A percentile compares a stretch with the other conserved stretches of the same genome.
These are phyloP conservation scores for Venturia nashicola DNA, from an alignment of 2,329 filamentous ascomycete species.

Conservation along the genomic window DNA sequence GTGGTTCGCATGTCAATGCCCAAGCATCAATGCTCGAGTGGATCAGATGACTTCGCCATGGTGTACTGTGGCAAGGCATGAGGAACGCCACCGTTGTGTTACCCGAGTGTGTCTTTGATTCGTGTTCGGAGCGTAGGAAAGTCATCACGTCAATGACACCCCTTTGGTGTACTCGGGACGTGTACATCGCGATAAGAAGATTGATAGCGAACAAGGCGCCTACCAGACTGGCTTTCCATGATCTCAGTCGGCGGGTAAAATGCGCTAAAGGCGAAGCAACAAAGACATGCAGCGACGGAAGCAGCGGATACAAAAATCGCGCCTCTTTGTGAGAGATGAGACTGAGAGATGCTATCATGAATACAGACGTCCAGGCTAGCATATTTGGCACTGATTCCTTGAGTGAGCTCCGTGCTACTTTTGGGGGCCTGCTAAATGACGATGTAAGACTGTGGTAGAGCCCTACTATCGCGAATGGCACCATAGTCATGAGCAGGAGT, in stretches of 20 bases:
- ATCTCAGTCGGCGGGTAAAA: slow-evolving; percentile 46
- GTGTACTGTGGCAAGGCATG: slow-evolving; percentile 91
- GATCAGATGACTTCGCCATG: slow-evolving; percentile 82
- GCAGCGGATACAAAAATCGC: slow-evolving; percentile 86
- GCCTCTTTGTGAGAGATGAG: slow-evolving; percentile 91
- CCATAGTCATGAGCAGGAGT: slow-evolving; percentile 67
- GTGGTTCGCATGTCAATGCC: slow-evolving; percentile 84
- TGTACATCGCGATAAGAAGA: slow-evolving; percentile 58
- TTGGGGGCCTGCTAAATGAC: background rate
- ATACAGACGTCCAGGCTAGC: slow-evolving; percentile 33
- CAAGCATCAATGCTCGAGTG: slow-evolving; percentile 64
- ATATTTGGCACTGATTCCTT: slow-evolving; percentile 11
- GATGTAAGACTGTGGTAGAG: slow-evolving; percentile 35
- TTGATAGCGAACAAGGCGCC: slow-evolving; percentile 50
- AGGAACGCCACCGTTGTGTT: slow-evolving; percentile 59
- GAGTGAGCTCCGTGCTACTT: background rate
- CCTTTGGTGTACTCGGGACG: slow-evolving; percentile 64
- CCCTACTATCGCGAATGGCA: slow-evolving; percentile 63
- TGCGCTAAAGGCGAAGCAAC: slow-evolving; percentile 53
- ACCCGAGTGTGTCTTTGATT: slow-evolving; percentile 12
- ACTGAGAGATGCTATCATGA: slow-evolving; percentile 56
- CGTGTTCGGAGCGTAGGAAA: slow-evolving; percentile 65
- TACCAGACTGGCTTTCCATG: slow-evolving; percentile 29
- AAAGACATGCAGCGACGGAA: slow-evolving; percentile 75
- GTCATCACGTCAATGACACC: slow-evolving; percentile 64